Base-by-base conservation (phyloP, 2,329 filamentous ascomycete genomes). In the Penicillium capsulatum region DNA sequence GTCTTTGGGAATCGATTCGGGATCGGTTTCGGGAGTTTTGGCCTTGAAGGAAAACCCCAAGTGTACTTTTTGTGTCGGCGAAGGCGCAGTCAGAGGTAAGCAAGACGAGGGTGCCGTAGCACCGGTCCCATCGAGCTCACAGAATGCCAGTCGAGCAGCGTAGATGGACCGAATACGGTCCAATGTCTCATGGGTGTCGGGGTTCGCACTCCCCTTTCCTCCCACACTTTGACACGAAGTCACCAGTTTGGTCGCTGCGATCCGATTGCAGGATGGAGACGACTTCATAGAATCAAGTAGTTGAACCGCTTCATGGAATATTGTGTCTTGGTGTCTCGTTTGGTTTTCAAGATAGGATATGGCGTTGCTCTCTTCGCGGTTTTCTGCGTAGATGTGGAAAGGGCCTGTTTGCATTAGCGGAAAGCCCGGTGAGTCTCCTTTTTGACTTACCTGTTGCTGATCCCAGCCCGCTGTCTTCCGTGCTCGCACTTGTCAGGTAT, bases 111-210 rank as follows among this genome's bases (percentile, higher is more conserved):
- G 79, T 26, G 77, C 63, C 2, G 59, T 40, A 11, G 73, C 68
- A 8, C 71, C 69, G 2, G 76, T 74, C 14, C 71, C 73, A 8
- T 69, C 66, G 6, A 83, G 67, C 53, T 84, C 80, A 50, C 81
- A 85, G 7, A 82, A 67, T 8, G 81, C 79, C 11, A 84, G 67
- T 31, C 79, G 74, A 7, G 76, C 75, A 2, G 80, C 79, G 47
- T 81, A 84, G 20, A 78, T 68, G 3, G 76, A 77, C 46, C 73
- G 77, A 44, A 67, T 63, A 39, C 61, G 59, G 39, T 72, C 73
- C 28, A 73, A 58, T 2, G 52, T 47, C 34, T 60, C 51, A 37
- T 57, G 51, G 3, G 53, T 54, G 4, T 56, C 53, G 8, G 48
- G 29, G 3, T 59, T 52, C 4, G 48, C 29, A 34, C 39, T 42